Evolutionary conservation across 2,329 filamentous ascomycete genomes (phyloP).

Genomic region (Arthrobotrys megalospora): DNA sequence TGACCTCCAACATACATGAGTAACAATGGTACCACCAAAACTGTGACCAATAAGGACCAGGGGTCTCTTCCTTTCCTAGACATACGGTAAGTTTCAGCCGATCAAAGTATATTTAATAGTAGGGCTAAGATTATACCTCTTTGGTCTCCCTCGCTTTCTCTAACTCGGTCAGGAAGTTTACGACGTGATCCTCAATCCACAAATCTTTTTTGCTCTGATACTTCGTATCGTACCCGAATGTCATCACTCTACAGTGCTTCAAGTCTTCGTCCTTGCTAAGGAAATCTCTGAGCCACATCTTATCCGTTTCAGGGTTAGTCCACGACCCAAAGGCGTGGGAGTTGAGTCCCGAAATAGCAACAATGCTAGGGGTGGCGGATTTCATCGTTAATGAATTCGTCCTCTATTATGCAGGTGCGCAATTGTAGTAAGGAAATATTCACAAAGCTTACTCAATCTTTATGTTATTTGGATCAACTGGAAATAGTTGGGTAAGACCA

Average conservation of each 20-base stretch:
- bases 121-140: not conserved
- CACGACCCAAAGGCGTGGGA: conserved; percentile 62
- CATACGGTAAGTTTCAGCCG: not conserved
- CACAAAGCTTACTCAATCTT: not conserved
- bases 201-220: not conserved
- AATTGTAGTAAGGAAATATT: too few relatives aligned
- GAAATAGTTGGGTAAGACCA: conserved; percentile 7
- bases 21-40: not conserved
- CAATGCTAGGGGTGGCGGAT: conserved; percentile 37
- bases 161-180: not conserved
- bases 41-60: not conserved
- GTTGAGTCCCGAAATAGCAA: conserved; percentile 61
- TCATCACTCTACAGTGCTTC: conserved; percentile 56
- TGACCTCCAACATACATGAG: not conserved
- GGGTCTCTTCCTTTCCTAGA: not conserved
- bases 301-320: not conserved
- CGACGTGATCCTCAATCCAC: conserved; percentile 3
- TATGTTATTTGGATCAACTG: not conserved
- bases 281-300: conserved; percentile 59
- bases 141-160: not conserved
- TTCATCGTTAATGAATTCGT: not conserved
- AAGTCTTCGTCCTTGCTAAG: conserved; percentile 27
- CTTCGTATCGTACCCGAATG: conserved; percentile 61
- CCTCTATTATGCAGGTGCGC: too few relatives aligned
- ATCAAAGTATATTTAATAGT: not conserved